Base-by-base conservation (phyloP, 208 protist species). In the Wallacemonas sp. region DNA sequence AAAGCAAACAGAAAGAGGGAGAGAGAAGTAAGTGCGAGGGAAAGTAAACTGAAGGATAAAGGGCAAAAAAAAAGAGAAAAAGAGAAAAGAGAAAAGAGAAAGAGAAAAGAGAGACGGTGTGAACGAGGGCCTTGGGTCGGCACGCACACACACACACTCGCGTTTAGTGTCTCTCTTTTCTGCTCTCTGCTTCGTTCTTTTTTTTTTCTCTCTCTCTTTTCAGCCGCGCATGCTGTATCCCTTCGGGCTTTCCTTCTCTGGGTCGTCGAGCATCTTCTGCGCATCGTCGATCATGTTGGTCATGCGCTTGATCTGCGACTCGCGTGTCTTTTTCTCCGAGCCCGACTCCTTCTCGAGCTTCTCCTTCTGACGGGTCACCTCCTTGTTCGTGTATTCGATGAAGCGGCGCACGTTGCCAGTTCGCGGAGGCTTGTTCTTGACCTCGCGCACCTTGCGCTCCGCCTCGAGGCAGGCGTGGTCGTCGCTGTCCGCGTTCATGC, bases 401-500 rank as follows among this genome's bases (percentile, higher is more conserved):
- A 86, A 93, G 41, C 76, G 68, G 56, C 74, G 78, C 62, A 93
- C 70, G 68, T 89, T 93, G 48, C 87, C 87, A 62, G 75, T 93
- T 60, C 87, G 83, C 14, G 87, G 87, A 21, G 82, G 76, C 27
- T 70, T 66, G 76, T 93, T 93, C 65, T 90, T 90, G 11, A 93
- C 72, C 55, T 93, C 78, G 27, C 87, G 87, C 68, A 93, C 78
- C 74, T 85, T 87, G 41, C 87, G 87, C 68, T 80, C 68, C 26
- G 80, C 55, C 48, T 93, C 87, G 2, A 93, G 77, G 44, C 60
- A 57, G 24, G 43, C 60, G 29, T 62, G 74, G 16, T 81, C 61
- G 24, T 63, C 61, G 41, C 88, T 80, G 60, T 60, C 52, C 14
- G 64, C 55, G 33, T 44, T 63, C 41, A 93, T 52, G 46, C 72